Evolutionary conservation across 805 yeast species (phyloP), one percentile per base, ranked within the genome.

Genomic region (Lachancea thermotolerans): DNA sequence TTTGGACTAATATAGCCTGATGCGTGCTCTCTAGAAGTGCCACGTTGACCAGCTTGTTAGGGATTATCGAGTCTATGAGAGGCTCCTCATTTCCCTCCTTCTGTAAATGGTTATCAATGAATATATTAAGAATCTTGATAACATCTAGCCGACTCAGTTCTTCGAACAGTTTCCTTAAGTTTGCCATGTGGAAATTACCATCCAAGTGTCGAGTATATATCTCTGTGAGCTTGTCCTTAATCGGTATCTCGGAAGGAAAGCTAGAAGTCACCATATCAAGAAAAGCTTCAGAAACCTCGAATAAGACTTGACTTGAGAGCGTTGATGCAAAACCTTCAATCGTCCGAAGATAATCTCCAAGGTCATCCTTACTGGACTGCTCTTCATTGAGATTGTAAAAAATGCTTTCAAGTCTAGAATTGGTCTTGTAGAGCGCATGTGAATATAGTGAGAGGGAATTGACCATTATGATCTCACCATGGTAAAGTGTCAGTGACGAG

Each of bases 401-500:
- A n/a, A 51, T 51, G 21, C 55, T 52, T 45, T 65, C 71, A 15
- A 62, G 38, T 4, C 62, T 31, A 14, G 60, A 48, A 41, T 62
- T 53, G 30, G 46, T 46, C 46, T 50, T 61, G 51, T 46, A 64
- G 47, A 53, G 56, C 11, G 57, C 54, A 52, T 58, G 70, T 41
- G 49, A 55, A 50, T 61, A 56, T 66, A 67, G 42, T 51, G 56
- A 47, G 53, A 60, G 27, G 64, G 57, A 12, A 60, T 48, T 61
- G 35, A 62, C 52, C 15, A 62, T 41, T 31, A 62, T 46, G 9
- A 64, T 46, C 25, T 55, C 66, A 14, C 57, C 62, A 1, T 64
- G 58, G 35, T 68, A 72, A 18, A 69, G 52, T n/a, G 65, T 63
- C 1, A 84, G 56, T 1, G 79, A 67, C 33, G 86, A 68, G 0